Conservation (phyloP, 2,329 filamentous ascomycete species). For the Apiospora pterosperma region DNA sequence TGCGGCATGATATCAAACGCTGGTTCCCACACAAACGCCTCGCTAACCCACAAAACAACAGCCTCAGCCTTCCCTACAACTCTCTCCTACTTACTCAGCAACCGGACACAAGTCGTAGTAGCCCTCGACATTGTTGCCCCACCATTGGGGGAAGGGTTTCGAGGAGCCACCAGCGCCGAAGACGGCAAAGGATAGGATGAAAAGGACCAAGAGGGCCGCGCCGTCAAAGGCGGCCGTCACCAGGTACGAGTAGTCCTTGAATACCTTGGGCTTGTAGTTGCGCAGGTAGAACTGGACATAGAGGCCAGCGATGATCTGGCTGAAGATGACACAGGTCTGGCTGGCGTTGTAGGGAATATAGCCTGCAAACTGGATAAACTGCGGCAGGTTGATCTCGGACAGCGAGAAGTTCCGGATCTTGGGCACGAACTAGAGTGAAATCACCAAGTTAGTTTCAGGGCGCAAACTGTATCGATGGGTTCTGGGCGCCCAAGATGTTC, state of each 20-base stretch:
- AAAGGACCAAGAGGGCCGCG: slow-evolving; percentile 43
- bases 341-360: slow-evolving; percentile 52
- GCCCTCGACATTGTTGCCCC: slow-evolving; percentile 49
- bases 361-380: slow-evolving; percentile 52
- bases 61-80: not conserved
- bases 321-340: slow-evolving; percentile 53
- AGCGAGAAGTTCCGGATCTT: slow-evolving; percentile 39
- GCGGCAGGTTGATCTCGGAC: slow-evolving; percentile 46
- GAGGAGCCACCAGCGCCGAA: slow-evolving; percentile 46
- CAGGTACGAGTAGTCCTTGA: slow-evolving; percentile 52
- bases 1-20: not conserved
- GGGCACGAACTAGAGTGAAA: slow-evolving; percentile 39
- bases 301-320: slow-evolving; percentile 41
- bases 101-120: slow-evolving; percentile 46
- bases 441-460: too few species aligned
- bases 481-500: too few species aligned
- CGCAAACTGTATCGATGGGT: too few species aligned
- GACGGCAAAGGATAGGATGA: slow-evolving; percentile 53
- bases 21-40: not conserved
- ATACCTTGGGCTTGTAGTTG: slow-evolving; percentile 48
- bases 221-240: slow-evolving; percentile 52
- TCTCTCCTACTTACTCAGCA: slow-evolving; percentile 20
- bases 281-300: slow-evolving; percentile 50
- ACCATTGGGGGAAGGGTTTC: slow-evolving; percentile 48
- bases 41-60: not conserved